phyloP scores from a whole-genome alignment of 1,139 yeast genomes.

The Debaryomyces psychrophilus region DNA sequence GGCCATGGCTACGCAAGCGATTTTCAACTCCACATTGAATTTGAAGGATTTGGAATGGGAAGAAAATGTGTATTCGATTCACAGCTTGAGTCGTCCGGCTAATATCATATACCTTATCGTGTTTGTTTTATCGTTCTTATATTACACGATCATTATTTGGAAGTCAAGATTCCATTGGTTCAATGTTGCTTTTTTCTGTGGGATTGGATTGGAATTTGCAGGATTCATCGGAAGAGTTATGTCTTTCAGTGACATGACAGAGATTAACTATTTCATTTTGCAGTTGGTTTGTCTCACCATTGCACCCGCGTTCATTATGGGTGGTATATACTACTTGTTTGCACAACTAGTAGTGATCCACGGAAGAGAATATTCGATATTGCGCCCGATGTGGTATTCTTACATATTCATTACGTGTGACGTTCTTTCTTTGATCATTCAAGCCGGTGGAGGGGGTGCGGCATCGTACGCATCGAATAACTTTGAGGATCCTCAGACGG shows the following conservation, averaged over 20 bases:
- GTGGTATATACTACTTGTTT: constrained; percentile 74
- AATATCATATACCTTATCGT: constrained; percentile 28
- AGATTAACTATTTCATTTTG: constrained; percentile 51
- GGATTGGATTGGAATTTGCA: constrained; percentile 62
- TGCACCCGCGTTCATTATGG: constrained; percentile 89
- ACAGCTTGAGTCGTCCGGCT: constrained; percentile 24
- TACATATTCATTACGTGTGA: constrained; percentile 68
- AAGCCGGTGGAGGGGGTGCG: constrained; percentile 82
- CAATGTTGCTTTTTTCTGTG: constrained; percentile 61
- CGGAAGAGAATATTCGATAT: constrained; percentile 59
- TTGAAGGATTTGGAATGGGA: constrained; percentile 27
- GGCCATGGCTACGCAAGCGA: constrained; percentile 34
- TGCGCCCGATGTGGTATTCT: constrained; percentile 75
- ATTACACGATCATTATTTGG: constrained; percentile 25
- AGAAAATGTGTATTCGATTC: constrained; percentile 40
- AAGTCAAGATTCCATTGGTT: constrained; percentile 75
- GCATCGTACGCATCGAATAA: constrained; percentile 56
- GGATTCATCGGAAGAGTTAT: constrained; percentile 70
- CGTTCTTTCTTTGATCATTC: constrained; percentile 67
- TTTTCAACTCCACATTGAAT: constrained; percentile 35
- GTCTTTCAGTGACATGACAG: constrained; percentile 44
- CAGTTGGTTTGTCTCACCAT: constrained; percentile 73
- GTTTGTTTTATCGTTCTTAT: constrained; percentile 25
- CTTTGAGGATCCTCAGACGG: constrained; percentile 43
- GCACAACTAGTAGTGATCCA: constrained; percentile 72